Percentiles rank a stretch among this genome's conserved stretches.
Evolutionary conservation across 108 stramenopile species (phyloP).

Genomic region (Skeletonema grethae): DNA sequence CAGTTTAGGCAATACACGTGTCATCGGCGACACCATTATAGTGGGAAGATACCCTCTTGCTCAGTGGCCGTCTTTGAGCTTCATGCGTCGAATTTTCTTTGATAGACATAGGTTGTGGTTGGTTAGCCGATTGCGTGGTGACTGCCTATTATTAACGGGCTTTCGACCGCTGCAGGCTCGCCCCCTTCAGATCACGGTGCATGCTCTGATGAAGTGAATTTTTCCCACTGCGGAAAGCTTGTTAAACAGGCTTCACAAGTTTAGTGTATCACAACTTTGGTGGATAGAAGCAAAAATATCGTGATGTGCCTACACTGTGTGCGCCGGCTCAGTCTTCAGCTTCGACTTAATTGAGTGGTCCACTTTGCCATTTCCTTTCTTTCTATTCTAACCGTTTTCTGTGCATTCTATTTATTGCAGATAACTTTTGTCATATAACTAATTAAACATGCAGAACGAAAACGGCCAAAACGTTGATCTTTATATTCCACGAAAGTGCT

Average conservation of each 20-base stretch:
- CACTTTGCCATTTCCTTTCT: not conserved
- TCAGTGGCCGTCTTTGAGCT: not conserved
- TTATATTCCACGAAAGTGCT: conserved; percentile 98
- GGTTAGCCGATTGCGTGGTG: not conserved
- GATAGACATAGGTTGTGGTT: not conserved
- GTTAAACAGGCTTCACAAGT: not conserved
- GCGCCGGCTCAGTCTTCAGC: not conserved
- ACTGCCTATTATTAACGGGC: not conserved
- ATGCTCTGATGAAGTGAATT: not conserved
- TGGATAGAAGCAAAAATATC: not conserved
- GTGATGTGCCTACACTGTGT: not conserved
- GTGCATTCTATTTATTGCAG: not conserved
- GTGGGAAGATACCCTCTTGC: not conserved
- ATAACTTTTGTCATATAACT: not conserved
- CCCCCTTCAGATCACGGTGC: not conserved
- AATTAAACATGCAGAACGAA: conserved; percentile 92
- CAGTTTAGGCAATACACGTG: not conserved
- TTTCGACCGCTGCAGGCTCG: not conserved
- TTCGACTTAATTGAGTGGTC: not conserved
- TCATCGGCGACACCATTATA: not conserved
- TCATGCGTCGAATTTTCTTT: not conserved
- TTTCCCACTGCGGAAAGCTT: not conserved
- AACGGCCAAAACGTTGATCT: conserved; percentile 95
- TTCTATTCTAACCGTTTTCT: not conserved
- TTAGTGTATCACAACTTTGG: not conserved